Evolutionary conservation across 2,329 filamentous ascomycete genomes (phyloP).

Genomic region (Aureobasidium pullulans): DNA sequence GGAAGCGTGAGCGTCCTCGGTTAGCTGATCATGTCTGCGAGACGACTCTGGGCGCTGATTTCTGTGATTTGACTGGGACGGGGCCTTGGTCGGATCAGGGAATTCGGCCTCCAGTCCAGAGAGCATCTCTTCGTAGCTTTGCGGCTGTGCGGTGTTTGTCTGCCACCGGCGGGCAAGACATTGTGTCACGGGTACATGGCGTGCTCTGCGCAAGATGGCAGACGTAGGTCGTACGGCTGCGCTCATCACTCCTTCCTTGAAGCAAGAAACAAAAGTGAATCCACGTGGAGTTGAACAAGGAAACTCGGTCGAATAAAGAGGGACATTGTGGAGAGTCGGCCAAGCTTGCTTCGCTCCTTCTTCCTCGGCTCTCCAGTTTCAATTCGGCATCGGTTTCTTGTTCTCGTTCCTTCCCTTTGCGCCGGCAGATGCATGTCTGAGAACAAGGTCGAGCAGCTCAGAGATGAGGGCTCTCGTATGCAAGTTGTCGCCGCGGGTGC

Average conservation of each 20-base stretch:
- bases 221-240: not conserved
- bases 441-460: slow-evolving; percentile 52
- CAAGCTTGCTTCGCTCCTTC: not conserved
- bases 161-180: not conserved
- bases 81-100: not conserved
- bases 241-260: not conserved
- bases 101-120: not conserved
- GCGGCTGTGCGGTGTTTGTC: not conserved
- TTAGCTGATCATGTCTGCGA: not conserved
- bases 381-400: not conserved
- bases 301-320: not conserved
- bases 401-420: not conserved
- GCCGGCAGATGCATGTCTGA: slow-evolving; percentile 51
- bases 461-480: slow-evolving; percentile 63
- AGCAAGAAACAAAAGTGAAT: not conserved
- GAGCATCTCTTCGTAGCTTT: not conserved
- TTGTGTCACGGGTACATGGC: not conserved
- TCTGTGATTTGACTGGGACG: not conserved
- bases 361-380: slow-evolving; percentile 6
- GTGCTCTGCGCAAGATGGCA: not conserved
- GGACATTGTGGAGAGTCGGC: not conserved
- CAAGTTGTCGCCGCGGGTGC: slow-evolving; percentile 62
- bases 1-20: too few species aligned
- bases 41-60: not conserved
- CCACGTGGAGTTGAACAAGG: not conserved